phyloP scores from a whole-genome alignment of 441 rosid genomes.

The Theobroma grandiflorum region DNA sequence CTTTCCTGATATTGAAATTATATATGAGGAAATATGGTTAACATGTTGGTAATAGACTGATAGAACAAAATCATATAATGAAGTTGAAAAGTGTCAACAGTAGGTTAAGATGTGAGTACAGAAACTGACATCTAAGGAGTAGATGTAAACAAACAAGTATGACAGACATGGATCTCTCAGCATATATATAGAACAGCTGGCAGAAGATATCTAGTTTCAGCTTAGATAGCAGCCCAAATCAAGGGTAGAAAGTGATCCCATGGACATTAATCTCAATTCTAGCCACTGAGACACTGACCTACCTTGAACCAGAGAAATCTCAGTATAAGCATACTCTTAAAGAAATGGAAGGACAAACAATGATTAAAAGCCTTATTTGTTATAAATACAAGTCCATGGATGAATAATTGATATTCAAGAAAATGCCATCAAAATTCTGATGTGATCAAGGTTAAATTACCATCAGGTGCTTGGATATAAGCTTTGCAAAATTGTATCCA shows the following conservation, averaged over 20 bases:
- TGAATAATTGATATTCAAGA: not conserved
- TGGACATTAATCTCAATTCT: constrained; percentile 3
- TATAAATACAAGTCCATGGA: not conserved
- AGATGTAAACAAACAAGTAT: not conserved
- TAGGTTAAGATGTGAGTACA: not conserved
- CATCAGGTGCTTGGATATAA: not conserved
- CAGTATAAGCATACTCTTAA: not conserved
- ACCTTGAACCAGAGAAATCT: constrained; percentile 6
- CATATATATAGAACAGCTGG: not conserved
- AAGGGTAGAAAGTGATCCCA: constrained; percentile 8
- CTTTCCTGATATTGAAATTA: not conserved
- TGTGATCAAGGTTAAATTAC: not conserved
- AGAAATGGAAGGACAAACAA: constrained; percentile 1
- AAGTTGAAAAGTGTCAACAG: not conserved
- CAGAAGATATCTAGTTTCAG: not conserved
- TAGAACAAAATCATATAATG: not conserved
- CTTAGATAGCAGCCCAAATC: not conserved
- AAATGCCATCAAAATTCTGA: not conserved
- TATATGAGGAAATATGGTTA: not conserved
- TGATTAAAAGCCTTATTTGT: not conserved
- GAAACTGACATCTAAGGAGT: not conserved
- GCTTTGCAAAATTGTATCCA: not conserved
- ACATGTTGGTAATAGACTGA: not conserved
- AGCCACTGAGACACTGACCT: not conserved
- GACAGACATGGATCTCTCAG: not conserved